phyloP scores from a whole-genome alignment of 129 eudicot species.

The Centrapalus pauciflorus region DNA sequence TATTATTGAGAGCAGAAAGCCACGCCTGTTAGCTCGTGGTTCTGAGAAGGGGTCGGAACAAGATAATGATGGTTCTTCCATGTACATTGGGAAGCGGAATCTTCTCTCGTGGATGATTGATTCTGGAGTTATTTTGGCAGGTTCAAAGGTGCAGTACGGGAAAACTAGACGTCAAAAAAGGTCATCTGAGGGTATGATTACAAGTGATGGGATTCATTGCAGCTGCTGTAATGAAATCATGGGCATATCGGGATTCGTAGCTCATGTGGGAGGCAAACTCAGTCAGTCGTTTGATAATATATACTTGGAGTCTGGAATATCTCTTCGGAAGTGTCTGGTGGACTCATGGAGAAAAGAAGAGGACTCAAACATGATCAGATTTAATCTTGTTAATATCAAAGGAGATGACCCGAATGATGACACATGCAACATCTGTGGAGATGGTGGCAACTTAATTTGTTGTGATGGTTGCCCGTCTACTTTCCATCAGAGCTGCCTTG shows the following conservation, averaged over 20 bases:
- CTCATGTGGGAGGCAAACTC: constrained; percentile 53
- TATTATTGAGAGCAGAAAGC: constrained; percentile 25
- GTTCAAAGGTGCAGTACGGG: constrained; percentile 55
- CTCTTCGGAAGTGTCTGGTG: constrained; percentile 53
- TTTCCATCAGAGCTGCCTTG: constrained; percentile 73
- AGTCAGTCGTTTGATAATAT: constrained; percentile 38
- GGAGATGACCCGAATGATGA: constrained; percentile 93
- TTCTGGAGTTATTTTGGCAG: constrained; percentile 44
- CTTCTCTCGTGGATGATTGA: constrained; percentile 90
- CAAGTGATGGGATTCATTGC: constrained; percentile 68
- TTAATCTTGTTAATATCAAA: constrained; percentile 43
- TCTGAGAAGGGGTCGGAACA: constrained; percentile 38
- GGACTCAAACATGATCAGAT: constrained; percentile 32
- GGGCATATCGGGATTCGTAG: constrained; percentile 43
- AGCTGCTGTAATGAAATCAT: constrained; percentile 49
- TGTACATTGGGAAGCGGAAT: constrained; percentile 46
- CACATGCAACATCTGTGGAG: constrained; percentile 89
- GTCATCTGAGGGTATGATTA: constrained; percentile 52
- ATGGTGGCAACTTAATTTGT: constrained; percentile 92
- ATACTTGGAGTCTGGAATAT: constrained; percentile 53
- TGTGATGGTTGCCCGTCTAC: constrained; percentile 98
- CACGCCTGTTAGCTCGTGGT: constrained; percentile 56
- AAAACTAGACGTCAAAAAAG: constrained; percentile 29
- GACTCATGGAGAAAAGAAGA: constrained; percentile 79
- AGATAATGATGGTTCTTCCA: constrained; percentile 31